Percentiles rank a stretch among this genome's conserved stretches.
These are phyloP conservation scores for Entomortierella chlamydospora DNA, from an alignment of 192 early-diverging fungal genomes.

Conservation along the genomic window DNA sequence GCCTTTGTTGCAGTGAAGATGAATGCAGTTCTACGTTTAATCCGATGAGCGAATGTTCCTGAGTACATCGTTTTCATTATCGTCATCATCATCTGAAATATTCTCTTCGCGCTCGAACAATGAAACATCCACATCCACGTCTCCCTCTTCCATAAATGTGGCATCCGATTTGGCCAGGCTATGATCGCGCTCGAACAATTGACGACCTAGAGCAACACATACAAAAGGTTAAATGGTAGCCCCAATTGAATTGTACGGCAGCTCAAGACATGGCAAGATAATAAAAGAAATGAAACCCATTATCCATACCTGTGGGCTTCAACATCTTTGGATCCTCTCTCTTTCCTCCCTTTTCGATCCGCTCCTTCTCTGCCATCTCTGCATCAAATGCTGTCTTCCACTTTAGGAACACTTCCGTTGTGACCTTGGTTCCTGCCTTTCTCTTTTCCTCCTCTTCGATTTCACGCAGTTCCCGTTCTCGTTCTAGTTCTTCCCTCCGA, in stretches of 20 bases:
- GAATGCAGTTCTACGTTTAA: neutral
- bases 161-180: conserved; percentile 86
- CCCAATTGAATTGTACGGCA: neutral
- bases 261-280: too few species aligned
- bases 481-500: conserved; percentile 57
- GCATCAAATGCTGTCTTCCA: conserved; percentile 87
- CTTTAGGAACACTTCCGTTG: conserved; percentile 75
- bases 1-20: too few species aligned
- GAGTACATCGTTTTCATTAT: conserved; percentile 68
- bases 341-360: conserved; percentile 52
- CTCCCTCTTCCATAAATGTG: conserved; percentile 84
- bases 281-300: too few species aligned
- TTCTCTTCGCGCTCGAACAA: conserved; percentile 77
- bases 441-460: conserved; percentile 78
- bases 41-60: conserved; percentile 46
- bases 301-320: conserved; percentile 58
- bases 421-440: conserved; percentile 88
- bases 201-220: conserved; percentile 65
- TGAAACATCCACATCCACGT: conserved; percentile 85
- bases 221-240: neutral
- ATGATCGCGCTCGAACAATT: conserved; percentile 93
- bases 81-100: conserved; percentile 65
- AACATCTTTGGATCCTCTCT: conserved; percentile 58
- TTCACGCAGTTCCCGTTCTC: conserved; percentile 69
- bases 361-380: conserved; percentile 72